A percentile compares a stretch with the other conserved stretches of the same genome.
These are phyloP conservation scores for Tolypocladium cylindrosporum DNA, from an alignment of 2,329 filamentous ascomycete species.

Conservation along the genomic window DNA sequence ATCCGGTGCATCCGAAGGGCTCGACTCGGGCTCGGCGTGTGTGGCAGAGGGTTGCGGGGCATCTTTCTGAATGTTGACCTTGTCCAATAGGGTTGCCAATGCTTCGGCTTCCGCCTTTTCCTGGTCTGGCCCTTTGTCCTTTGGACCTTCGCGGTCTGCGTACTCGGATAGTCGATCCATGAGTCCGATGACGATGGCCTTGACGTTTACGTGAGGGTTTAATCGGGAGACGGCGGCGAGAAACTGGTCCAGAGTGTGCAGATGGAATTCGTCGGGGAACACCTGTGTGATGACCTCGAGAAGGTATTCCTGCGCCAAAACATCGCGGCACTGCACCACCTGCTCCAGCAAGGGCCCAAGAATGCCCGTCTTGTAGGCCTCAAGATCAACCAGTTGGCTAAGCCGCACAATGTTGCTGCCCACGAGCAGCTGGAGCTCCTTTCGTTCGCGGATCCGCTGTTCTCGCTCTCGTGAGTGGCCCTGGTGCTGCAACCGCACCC, in stretches of 20 bases:
- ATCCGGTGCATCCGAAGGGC: constrained; percentile 19
- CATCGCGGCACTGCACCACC: constrained; percentile 94
- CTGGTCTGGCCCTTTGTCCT: constrained; percentile 59
- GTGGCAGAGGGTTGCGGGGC: constrained; percentile 6
- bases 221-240: constrained; percentile 85
- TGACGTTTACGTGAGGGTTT: constrained; percentile 95
- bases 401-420: constrained; percentile 93
- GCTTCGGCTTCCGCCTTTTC: constrained; percentile 79
- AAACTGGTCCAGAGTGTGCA: constrained; percentile 93
- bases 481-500: constrained; percentile 95
- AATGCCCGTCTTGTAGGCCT: constrained; percentile 87
- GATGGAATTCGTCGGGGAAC: constrained; percentile 96
- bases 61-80: constrained; percentile 60
- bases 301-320: constrained; percentile 93
- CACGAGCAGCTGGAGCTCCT: constrained; percentile 89
- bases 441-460: constrained; percentile 84
- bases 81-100: constrained; percentile 66
- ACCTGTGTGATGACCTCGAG: constrained; percentile 98
- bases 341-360: constrained; percentile 85
- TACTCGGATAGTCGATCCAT: constrained; percentile 96
- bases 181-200: constrained; percentile 92
- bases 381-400: constrained; percentile 90
- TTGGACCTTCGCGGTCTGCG: constrained; percentile 76
- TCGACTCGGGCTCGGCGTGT: constrained; percentile 18
- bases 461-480: constrained; percentile 93